Percentiles rank a stretch among this genome's conserved stretches.
Conservation (phyloP, 257 asterid genomes). For the Scutellaria galericulata region DNA sequence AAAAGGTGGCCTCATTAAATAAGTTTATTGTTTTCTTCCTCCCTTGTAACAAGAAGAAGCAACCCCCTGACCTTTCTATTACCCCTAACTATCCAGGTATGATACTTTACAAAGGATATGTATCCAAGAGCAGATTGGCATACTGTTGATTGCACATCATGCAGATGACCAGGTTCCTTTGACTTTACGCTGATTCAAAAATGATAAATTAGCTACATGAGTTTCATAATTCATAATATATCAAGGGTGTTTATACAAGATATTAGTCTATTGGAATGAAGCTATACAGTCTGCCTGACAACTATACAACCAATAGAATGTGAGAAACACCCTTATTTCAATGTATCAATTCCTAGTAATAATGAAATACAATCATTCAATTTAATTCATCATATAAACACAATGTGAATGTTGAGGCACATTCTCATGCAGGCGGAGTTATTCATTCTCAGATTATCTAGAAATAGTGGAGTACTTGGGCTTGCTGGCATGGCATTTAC, state of each 20-base stretch:
- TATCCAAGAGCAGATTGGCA: conserved; percentile 53
- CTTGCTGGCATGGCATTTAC: conserved; percentile 90
- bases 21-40: conserved; percentile 6
- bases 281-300: neutral
- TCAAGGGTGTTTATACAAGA: neutral
- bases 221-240: neutral
- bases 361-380: neutral
- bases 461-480: conserved; percentile 92
- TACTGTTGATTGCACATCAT: conserved; percentile 86
- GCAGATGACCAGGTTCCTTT: conserved; percentile 90
- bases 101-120: conserved; percentile 67
- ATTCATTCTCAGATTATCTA: conserved; percentile 82
- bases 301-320: neutral
- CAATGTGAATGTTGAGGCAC: conserved; percentile 39
- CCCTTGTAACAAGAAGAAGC: neutral
- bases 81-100: conserved; percentile 55
- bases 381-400: neutral
- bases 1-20: conserved; percentile 59
- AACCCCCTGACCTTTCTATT: conserved; percentile 4
- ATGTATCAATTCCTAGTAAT: neutral
- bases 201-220: neutral
- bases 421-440: conserved; percentile 79
- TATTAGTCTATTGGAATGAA: neutral
- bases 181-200: neutral
- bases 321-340: neutral